These are phyloP conservation scores for Xerocomus amazonicus DNA, from an alignment of 1,284 basidiomycete genomes.

Conservation along the genomic window DNA sequence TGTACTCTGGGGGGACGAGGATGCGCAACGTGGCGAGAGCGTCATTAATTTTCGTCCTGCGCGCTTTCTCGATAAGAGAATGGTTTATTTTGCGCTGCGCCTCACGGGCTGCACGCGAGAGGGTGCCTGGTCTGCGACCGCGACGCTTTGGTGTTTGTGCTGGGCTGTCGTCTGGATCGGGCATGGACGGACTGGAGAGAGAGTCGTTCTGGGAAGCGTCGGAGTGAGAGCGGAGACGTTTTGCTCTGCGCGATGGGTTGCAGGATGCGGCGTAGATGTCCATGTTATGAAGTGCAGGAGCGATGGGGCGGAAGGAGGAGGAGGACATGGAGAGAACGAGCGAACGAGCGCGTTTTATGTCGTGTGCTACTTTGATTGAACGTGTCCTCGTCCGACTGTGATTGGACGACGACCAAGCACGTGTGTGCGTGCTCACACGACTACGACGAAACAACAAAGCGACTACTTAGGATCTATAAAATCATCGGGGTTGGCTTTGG, in stretches of 20 bases:
- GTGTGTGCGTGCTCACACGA: slow-evolving; percentile 19
- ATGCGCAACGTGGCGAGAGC: slow-evolving; percentile 62
- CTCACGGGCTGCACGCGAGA: slow-evolving; percentile 70
- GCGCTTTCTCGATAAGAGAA: slow-evolving; percentile 78
- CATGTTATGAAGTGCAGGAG: slow-evolving; percentile 18
- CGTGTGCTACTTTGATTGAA: not conserved
- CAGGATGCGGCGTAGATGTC: slow-evolving; percentile 46
- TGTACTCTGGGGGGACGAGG: slow-evolving; percentile 59
- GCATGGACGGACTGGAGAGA: slow-evolving; percentile 12
- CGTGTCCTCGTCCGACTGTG: too few species aligned
- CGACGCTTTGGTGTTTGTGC: slow-evolving; percentile 42
- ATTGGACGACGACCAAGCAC: slow-evolving; percentile 9
- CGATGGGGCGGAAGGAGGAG: slow-evolving; percentile 25
- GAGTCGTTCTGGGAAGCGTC: not conserved
- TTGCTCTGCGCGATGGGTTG: slow-evolving; percentile 58
- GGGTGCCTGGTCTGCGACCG: slow-evolving; percentile 63
- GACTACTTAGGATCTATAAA: too few species aligned
- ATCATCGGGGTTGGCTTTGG: too few species aligned
- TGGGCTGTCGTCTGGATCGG: slow-evolving; percentile 15
- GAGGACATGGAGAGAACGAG: slow-evolving; percentile 4
- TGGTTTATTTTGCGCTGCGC: slow-evolving; percentile 78
- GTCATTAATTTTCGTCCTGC: slow-evolving; percentile 81
- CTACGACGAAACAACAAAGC: not conserved
- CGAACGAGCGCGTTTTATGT: not conserved
- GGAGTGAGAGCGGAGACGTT: slow-evolving; percentile 36